Conservation (phyloP, 208 protist species). For the Crithidia brevicula region DNA sequence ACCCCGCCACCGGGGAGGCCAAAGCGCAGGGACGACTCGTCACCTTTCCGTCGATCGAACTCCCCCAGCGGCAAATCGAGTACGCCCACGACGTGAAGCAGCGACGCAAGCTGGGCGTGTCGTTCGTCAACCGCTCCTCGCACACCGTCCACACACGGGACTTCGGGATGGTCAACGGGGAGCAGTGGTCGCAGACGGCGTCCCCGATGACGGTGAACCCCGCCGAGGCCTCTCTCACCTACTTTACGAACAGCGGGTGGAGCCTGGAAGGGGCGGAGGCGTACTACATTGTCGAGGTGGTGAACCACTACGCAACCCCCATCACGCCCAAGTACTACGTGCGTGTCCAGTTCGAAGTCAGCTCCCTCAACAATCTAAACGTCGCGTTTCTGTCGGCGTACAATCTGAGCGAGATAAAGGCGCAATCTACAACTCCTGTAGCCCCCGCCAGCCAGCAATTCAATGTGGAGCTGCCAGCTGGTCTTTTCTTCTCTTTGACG, state of each 20-base stretch:
- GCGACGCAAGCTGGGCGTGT: slow-evolving; percentile 59
- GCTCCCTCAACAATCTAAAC: slow-evolving; percentile 64
- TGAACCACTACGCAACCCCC: slow-evolving; percentile 44
- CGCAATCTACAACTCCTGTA: slow-evolving; percentile 38
- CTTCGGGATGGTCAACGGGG: slow-evolving; percentile 50
- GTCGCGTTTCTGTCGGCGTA: slow-evolving; percentile 38
- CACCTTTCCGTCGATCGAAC: slow-evolving; percentile 48
- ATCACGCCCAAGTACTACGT: slow-evolving; percentile 49
- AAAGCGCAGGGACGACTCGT: neutral
- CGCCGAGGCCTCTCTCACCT: slow-evolving; percentile 57
- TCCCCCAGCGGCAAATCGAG: slow-evolving; percentile 56
- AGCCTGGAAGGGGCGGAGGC: slow-evolving; percentile 74
- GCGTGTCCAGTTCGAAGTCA: slow-evolving; percentile 74
- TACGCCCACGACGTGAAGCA: slow-evolving; percentile 45
- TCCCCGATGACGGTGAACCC: slow-evolving; percentile 52
- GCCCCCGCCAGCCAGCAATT: slow-evolving; percentile 27
- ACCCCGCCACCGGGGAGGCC: slow-evolving; percentile 19
- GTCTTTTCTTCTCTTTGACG: slow-evolving; percentile 48
- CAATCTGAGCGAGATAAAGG: slow-evolving; percentile 46
- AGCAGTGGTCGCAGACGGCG: slow-evolving; percentile 50
- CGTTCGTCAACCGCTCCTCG: slow-evolving; percentile 53
- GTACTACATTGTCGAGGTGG: slow-evolving; percentile 69
- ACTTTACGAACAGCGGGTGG: slow-evolving; percentile 70
- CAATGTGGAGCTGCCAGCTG: slow-evolving; percentile 33
- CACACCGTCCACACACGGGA: slow-evolving; percentile 43